These are phyloP conservation scores for Cucumis melo DNA, from an alignment of 306 rosid species.

Conservation along the genomic window DNA sequence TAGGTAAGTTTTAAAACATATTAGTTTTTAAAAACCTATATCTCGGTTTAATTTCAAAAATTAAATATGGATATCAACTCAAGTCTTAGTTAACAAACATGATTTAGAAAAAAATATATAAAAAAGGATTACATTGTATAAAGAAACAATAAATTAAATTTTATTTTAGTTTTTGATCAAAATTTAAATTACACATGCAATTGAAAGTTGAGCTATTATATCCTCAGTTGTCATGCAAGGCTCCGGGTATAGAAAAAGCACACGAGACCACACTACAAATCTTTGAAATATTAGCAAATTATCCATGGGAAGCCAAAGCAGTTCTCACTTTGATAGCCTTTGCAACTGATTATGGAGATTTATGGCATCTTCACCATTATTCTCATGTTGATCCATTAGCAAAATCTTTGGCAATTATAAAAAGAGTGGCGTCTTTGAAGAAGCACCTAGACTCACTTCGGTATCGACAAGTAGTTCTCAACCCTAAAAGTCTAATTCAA, in stretches of 20 bases:
- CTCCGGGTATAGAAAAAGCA: constrained; percentile 1
- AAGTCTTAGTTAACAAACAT: too few species aligned
- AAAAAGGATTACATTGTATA: too few species aligned
- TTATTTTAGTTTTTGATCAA: not conserved
- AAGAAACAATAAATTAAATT: too few species aligned
- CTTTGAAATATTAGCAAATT: not conserved
- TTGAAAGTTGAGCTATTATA: not conserved
- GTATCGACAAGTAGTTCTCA: not conserved
- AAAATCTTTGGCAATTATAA: constrained; percentile 1
- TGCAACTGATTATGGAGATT: constrained; percentile 4
- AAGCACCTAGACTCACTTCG: not conserved
- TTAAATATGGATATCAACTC: too few species aligned
- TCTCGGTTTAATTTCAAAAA: too few species aligned
- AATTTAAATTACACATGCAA: not conserved
- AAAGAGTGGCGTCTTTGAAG: not conserved
- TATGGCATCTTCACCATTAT: constrained; percentile 5
- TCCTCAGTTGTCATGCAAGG: constrained; percentile 4
- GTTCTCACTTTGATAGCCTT: not conserved
- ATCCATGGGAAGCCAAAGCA: constrained; percentile 13
- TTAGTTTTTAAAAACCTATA: too few species aligned
- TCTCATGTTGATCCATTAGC: not conserved
- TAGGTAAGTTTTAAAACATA: too few species aligned
- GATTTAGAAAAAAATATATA: too few species aligned
- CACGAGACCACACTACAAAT: constrained; percentile 1
- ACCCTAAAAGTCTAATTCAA: not conserved